These are phyloP conservation scores for Dryas octopetala DNA, from an alignment of 306 rosid genomes.

Conservation along the genomic window DNA sequence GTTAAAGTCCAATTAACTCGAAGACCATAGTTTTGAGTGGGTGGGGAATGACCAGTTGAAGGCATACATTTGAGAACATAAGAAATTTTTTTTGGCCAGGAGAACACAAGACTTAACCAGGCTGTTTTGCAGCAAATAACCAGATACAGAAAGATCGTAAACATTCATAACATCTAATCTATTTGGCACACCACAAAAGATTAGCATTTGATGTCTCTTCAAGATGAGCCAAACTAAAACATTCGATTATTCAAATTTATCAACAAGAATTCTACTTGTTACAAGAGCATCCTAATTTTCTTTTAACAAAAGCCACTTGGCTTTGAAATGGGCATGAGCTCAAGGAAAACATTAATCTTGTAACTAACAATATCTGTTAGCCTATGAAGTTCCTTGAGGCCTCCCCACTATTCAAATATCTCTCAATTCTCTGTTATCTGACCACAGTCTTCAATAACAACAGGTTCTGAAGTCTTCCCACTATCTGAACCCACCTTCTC, in stretches of 20 bases:
- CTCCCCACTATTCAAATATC: no score
- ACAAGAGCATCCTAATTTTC: no score
- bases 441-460: constrained; percentile 82
- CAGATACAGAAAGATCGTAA: background rate
- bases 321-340: no score
- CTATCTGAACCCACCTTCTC: constrained; percentile 65
- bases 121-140: no score
- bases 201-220: background rate
- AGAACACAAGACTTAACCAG: no score
- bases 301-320: no score
- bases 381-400: background rate
- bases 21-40: no score
- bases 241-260: background rate
- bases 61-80: no score
- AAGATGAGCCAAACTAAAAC: background rate
- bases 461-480: constrained; percentile 56
- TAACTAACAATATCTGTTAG: background rate
- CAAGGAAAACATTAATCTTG: no score
- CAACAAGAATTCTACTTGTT: background rate
- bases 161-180: background rate
- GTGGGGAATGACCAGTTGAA: no score
- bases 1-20: no score
- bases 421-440: constrained; percentile 29
- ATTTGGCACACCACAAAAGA: background rate
- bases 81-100: no score